Conservation (phyloP, 768 basidiomycete species). For the Coprinopsis strossmayeri region DNA sequence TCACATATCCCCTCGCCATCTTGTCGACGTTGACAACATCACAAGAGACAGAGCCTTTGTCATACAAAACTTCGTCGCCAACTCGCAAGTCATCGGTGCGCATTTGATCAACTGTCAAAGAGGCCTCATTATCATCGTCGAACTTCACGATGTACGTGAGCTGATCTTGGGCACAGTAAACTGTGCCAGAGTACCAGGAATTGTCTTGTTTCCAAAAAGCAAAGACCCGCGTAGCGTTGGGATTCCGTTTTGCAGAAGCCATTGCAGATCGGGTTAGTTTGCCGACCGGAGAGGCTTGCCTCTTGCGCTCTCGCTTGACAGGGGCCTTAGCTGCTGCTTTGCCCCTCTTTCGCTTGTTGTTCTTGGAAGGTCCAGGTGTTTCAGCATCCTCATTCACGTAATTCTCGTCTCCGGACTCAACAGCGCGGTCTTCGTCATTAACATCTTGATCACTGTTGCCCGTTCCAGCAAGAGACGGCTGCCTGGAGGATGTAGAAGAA, state of each 20-base stretch:
- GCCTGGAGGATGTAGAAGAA: not conserved
- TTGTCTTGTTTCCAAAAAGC: slow-evolving; percentile 59
- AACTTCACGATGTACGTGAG: slow-evolving; percentile 49
- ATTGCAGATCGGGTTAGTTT: slow-evolving; percentile 35
- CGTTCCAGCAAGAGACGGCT: no score
- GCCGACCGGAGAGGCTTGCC: slow-evolving; percentile 14
- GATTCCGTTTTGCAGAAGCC: slow-evolving; percentile 15
- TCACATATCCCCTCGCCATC: slow-evolving; percentile 22
- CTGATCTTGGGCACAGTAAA: slow-evolving; percentile 29
- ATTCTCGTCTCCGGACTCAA: not conserved
- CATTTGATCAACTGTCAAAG: slow-evolving; percentile 45
- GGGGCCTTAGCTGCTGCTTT: slow-evolving; percentile 13
- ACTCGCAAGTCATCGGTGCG: slow-evolving; percentile 41
- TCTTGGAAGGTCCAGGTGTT: not conserved
- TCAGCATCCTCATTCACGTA: not conserved
- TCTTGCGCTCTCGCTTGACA: slow-evolving; percentile 14
- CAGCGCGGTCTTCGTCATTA: not conserved
- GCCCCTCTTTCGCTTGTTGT: not conserved
- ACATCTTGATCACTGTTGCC: no score
- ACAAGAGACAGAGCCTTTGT: not conserved
- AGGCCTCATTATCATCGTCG: slow-evolving; percentile 51
- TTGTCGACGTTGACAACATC: slow-evolving; percentile 7
- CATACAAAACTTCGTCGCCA: slow-evolving; percentile 46
- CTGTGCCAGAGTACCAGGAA: slow-evolving; percentile 55
- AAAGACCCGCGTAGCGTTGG: slow-evolving; percentile 54